These are phyloP conservation scores for Xerocomus brunneocitrinus DNA, from an alignment of 768 basidiomycete species.

Conservation along the genomic window DNA sequence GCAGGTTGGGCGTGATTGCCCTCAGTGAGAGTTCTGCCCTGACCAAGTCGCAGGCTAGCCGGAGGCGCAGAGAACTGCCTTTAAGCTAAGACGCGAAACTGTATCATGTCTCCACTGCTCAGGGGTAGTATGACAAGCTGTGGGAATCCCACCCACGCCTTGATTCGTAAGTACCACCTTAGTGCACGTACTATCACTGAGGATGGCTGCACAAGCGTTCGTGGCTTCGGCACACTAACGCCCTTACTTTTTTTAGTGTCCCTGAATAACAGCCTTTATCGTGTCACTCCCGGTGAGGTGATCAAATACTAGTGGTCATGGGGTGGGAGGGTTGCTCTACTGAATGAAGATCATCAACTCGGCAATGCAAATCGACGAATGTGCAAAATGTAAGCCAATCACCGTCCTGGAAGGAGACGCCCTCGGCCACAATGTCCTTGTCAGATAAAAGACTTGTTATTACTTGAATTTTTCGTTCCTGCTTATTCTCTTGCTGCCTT, in stretches of 20 bases:
- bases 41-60: background rate
- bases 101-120: background rate
- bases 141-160: conserved; percentile 18
- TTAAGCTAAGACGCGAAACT: background rate
- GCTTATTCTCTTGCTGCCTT: background rate
- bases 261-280: conserved; percentile 1
- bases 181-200: background rate
- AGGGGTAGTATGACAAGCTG: conserved; percentile 1
- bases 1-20: background rate
- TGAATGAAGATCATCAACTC: background rate
- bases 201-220: background rate
- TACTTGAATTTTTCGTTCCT: background rate
- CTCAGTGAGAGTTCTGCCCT: background rate
- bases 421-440: conserved; percentile 2
- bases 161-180: conserved; percentile 1
- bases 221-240: background rate
- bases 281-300: background rate
- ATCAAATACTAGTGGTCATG: background rate
- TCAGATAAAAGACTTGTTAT: conserved; percentile 13
- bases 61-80: background rate
- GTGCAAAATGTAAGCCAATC: conserved; percentile 19
- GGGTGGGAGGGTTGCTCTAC: background rate
- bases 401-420: conserved; percentile 1
- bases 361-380: conserved; percentile 16
- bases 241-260: background rate